These are phyloP conservation scores for Thuidium tamariscinum DNA, from an alignment of 225 moss, liverwort and hornwort species.

Conservation along the genomic window DNA sequence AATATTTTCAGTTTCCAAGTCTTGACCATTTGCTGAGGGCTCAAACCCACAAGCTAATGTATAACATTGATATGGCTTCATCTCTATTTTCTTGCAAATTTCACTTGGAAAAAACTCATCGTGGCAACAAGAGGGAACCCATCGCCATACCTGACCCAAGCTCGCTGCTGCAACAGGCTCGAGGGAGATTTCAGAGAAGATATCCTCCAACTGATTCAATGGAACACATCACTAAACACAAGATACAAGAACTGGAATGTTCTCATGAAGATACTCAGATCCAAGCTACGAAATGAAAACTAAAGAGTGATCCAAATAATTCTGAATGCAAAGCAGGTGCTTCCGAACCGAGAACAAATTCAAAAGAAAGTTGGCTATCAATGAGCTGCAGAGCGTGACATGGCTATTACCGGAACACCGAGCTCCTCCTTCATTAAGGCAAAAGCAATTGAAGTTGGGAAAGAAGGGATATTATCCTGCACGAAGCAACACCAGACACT, in stretches of 20 bases:
- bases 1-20: not conserved
- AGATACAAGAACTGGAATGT: not conserved
- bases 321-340: not conserved
- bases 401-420: conserved; percentile 30
- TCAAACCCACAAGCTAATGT: not conserved
- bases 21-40: not conserved
- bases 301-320: not conserved
- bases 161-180: conserved; percentile 64
- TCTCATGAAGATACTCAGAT: not conserved
- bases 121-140: not conserved
- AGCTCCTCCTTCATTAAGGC: conserved; percentile 61
- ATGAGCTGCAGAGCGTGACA: not conserved
- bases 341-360: not conserved
- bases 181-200: conserved; percentile 49
- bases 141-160: conserved; percentile 54
- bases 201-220: conserved; percentile 43
- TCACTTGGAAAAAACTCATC: not conserved
- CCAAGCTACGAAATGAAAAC: not conserved
- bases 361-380: not conserved
- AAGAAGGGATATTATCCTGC: conserved; percentile 61
- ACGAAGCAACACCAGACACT: not conserved
- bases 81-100: not conserved
- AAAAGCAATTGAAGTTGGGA: conserved; percentile 50
- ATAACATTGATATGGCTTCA: not conserved
- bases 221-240: not conserved